These are phyloP conservation scores for Teunomyces kruisii DNA, from an alignment of 805 yeast species.

Conservation along the genomic window DNA sequence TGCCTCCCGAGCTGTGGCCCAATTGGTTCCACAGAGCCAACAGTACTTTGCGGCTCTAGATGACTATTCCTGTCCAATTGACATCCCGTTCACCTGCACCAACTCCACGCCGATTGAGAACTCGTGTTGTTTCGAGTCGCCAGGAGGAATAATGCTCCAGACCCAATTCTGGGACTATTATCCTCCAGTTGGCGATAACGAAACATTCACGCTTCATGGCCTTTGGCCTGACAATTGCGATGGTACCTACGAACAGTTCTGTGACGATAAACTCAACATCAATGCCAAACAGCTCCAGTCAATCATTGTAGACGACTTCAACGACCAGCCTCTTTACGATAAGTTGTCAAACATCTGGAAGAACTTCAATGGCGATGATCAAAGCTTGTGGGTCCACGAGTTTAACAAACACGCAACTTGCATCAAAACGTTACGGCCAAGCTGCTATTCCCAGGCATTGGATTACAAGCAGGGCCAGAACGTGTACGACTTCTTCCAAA, in stretches of 20 bases:
- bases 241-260: slow-evolving; percentile 78
- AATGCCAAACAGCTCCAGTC: slow-evolving; percentile 40
- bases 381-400: slow-evolving; percentile 82
- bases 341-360: slow-evolving; percentile 71
- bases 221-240: slow-evolving; percentile 88
- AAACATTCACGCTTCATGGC: slow-evolving; percentile 79
- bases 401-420: slow-evolving; percentile 95
- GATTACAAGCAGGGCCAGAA: slow-evolving; percentile 25
- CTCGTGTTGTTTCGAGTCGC: slow-evolving; percentile 80
- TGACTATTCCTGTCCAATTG: slow-evolving; percentile 49
- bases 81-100: slow-evolving; percentile 60
- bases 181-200: slow-evolving; percentile 68
- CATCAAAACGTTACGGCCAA: slow-evolving; percentile 72
- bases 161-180: slow-evolving; percentile 93
- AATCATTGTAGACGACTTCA: slow-evolving; percentile 32
- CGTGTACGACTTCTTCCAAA: slow-evolving; percentile 70
- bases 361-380: slow-evolving; percentile 66
- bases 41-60: background rate
- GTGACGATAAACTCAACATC: slow-evolving; percentile 49
- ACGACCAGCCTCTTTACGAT: slow-evolving; percentile 52
- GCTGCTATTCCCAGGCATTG: slow-evolving; percentile 53
- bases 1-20: background rate
- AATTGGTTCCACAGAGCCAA: background rate
- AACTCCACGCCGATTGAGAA: slow-evolving; percentile 37
- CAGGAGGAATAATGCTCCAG: slow-evolving; percentile 79